Conservation (phyloP, 2,329 filamentous ascomycete species). For the Pyrenochaeta sp. region DNA sequence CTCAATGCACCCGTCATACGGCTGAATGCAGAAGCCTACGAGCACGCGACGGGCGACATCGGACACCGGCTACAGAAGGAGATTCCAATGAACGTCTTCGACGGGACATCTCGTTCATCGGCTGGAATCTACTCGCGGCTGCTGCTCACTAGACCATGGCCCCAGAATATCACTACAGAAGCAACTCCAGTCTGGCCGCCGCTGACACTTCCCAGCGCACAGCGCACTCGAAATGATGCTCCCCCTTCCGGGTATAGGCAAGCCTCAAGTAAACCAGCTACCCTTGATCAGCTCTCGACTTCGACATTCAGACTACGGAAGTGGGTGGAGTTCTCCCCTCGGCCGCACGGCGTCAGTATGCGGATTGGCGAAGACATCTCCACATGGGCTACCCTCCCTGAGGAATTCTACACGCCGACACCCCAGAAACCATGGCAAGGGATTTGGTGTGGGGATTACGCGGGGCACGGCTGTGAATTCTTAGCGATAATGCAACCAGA, state of each 20-base stretch:
- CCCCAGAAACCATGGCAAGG: slow-evolving; percentile 82
- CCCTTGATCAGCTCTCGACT: slow-evolving; percentile 69
- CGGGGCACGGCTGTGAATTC: slow-evolving; percentile 88
- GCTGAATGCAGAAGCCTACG: slow-evolving; percentile 46
- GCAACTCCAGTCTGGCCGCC: slow-evolving; percentile 75
- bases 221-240: slow-evolving; percentile 63
- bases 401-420: slow-evolving; percentile 81
- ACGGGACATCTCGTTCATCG: slow-evolving; percentile 21
- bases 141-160: slow-evolving; percentile 67
- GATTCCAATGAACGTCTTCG: slow-evolving; percentile 57
- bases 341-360: slow-evolving; percentile 42
- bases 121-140: slow-evolving; percentile 70
- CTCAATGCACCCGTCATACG: slow-evolving; percentile 73
- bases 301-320: slow-evolving; percentile 76
- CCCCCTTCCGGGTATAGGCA: slow-evolving; percentile 56
- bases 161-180: slow-evolving; percentile 49
- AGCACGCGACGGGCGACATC: slow-evolving; percentile 22
- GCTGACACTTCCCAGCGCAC: slow-evolving; percentile 68
- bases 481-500: slow-evolving; percentile 81
- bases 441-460: slow-evolving; percentile 93
- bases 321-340: slow-evolving; percentile 73
- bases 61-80: slow-evolving; percentile 60
- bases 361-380: slow-evolving; percentile 62
- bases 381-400: slow-evolving; percentile 77
- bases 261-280: slow-evolving; percentile 59